phyloP scores from a whole-genome alignment of 495 filamentous ascomycete species.

The Trichocladium uniseriatum region DNA sequence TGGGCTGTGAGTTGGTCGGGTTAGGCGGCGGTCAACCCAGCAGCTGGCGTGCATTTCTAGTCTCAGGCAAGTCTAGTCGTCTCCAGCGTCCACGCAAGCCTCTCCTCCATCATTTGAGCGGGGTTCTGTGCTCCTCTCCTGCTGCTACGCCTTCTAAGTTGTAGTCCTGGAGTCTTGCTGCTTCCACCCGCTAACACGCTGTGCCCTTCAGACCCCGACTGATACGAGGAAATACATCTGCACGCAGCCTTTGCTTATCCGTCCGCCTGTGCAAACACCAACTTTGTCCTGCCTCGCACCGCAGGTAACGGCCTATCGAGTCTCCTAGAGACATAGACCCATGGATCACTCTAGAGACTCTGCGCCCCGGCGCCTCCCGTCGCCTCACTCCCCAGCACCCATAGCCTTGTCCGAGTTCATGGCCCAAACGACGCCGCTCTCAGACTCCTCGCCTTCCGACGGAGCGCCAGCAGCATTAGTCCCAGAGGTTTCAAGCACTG shows the following conservation, averaged over 20 bases:
- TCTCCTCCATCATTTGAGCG: background rate
- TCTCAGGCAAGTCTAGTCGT: no score
- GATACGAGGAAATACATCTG: no score
- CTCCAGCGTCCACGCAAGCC: no score
- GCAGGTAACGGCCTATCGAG: background rate
- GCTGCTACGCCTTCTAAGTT: no score
- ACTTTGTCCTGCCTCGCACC: background rate
- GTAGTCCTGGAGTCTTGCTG: background rate
- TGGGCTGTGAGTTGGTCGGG: background rate
- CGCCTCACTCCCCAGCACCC: slow-evolving; percentile 14
- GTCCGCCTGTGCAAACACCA: no score
- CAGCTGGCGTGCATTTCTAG: background rate
- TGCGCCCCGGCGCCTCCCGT: slow-evolving; percentile 5
- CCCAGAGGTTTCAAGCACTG: background rate
- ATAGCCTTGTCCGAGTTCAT: slow-evolving; percentile 22
- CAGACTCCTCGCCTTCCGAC: slow-evolving; percentile 15
- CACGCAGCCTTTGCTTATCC: no score
- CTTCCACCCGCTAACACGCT: background rate
- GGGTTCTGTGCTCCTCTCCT: background rate
- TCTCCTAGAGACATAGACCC: background rate
- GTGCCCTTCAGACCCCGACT: background rate
- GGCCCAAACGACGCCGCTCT: slow-evolving; percentile 11
- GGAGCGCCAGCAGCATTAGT: slow-evolving; percentile 1
- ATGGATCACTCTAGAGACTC: slow-evolving; percentile 19
- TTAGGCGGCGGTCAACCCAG: background rate